These are phyloP conservation scores for Komagataella phaffii DNA, from an alignment of 805 yeast species.

Conservation along the genomic window DNA sequence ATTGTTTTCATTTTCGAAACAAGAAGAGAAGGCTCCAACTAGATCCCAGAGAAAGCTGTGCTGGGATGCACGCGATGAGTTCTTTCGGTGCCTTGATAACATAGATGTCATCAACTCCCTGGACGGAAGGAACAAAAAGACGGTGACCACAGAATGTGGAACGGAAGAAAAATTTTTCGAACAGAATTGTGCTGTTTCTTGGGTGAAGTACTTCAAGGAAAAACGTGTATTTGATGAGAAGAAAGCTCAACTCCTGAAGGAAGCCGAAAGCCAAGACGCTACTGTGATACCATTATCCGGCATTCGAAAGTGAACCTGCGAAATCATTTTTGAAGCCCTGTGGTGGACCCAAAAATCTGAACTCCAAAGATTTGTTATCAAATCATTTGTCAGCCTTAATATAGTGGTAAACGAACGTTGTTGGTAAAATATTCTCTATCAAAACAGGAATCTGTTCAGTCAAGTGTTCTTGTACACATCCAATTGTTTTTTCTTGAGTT, in stretches of 20 bases:
- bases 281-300: slow-evolving; percentile 16
- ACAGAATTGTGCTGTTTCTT: slow-evolving; percentile 67
- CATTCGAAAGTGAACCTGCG: slow-evolving; percentile 8
- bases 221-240: slow-evolving; percentile 69
- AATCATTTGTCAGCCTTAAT: no score
- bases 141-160: slow-evolving; percentile 45
- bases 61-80: slow-evolving; percentile 82
- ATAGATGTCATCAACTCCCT: slow-evolving; percentile 59
- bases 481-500: no score
- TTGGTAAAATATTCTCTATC: no score
- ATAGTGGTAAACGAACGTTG: no score
- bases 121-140: slow-evolving; percentile 31
- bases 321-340: not conserved
- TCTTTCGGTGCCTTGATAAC: slow-evolving; percentile 60
- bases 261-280: slow-evolving; percentile 62
- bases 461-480: no score
- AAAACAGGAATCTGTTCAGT: no score
- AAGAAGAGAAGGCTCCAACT: slow-evolving; percentile 27
- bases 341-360: no score
- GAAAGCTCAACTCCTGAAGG: slow-evolving; percentile 52
- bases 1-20: slow-evolving; percentile 23
- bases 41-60: slow-evolving; percentile 63
- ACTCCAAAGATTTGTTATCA: not conserved
- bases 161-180: slow-evolving; percentile 44
- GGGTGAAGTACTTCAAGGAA: slow-evolving; percentile 87